Evolutionary conservation across 306 rosid species (phyloP).

Genomic region (Inga leiocalycina): DNA sequence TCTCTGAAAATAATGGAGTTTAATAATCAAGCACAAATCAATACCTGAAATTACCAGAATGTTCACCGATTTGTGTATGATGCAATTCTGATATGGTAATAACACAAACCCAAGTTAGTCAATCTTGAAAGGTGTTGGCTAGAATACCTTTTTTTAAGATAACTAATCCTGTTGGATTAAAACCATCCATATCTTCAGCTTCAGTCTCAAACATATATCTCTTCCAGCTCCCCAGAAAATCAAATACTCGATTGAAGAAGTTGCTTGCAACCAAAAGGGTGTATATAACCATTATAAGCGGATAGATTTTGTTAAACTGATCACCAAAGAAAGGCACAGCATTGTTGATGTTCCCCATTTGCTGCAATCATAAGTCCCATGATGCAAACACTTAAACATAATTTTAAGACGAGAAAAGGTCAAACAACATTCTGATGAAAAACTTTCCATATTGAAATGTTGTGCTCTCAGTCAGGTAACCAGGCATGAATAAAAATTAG

Average conservation of each 20-base stretch:
- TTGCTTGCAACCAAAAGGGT: constrained; percentile 90
- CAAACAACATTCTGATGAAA: constrained; percentile 5
- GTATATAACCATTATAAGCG: constrained; percentile 96
- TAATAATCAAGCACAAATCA: constrained; percentile 12
- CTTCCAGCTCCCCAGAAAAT: constrained; percentile 93
- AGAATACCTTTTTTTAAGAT: constrained; percentile 79
- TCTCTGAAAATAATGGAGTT: constrained; percentile 54
- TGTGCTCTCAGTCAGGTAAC: constrained; percentile 6
- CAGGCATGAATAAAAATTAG: background rate
- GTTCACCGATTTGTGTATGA: constrained; percentile 12
- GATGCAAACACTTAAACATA: constrained; percentile 30
- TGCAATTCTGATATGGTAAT: background rate
- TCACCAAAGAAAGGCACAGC: constrained; percentile 89
- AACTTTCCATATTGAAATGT: background rate
- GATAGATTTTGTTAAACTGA: constrained; percentile 81
- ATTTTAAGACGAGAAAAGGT: background rate
- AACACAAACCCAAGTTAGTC: constrained; percentile 19
- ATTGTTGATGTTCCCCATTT: constrained; percentile 85
- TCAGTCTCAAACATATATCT: constrained; percentile 82
- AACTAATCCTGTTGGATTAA: constrained; percentile 91
- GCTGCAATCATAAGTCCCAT: constrained; percentile 57
- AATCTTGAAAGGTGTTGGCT: constrained; percentile 9
- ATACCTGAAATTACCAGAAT: background rate
- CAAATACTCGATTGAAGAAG: constrained; percentile 76
- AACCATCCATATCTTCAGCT: constrained; percentile 90